A percentile compares a stretch with the other conserved stretches of the same genome.
Evolutionary conservation across 805 yeast genomes (phyloP).

Genomic region (Teunomyces barrocoloradensis): DNA sequence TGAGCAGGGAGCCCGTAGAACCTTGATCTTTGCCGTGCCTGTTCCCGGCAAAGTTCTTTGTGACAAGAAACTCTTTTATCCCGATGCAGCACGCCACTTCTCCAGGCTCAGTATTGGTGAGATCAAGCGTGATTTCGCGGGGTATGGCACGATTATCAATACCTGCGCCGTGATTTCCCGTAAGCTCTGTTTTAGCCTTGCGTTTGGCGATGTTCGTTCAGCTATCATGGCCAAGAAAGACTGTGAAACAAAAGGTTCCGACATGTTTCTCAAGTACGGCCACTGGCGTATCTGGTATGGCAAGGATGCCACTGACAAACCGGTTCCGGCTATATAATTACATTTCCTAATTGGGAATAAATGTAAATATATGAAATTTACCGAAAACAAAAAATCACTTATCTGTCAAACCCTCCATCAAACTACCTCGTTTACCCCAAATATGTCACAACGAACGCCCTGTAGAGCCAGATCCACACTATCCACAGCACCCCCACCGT

Average conservation of each 20-base stretch:
- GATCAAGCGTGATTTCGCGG: conserved; percentile 48
- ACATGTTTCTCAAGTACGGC: conserved; percentile 44
- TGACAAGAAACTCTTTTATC: conserved; percentile 31
- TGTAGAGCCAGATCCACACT: conserved; percentile 26
- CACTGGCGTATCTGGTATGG: conserved; percentile 69
- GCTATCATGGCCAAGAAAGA: conserved; percentile 58
- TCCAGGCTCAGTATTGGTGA: conserved; percentile 43
- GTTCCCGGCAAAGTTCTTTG: conserved; percentile 22
- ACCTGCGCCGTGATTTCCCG: conserved; percentile 65
- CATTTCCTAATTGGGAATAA: conserved; percentile 5
- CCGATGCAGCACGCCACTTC: conserved; percentile 43
- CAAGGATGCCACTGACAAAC: conserved; percentile 58
- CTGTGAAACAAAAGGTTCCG: conserved; percentile 24
- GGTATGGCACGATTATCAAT: conserved; percentile 61
- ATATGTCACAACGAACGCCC: conserved; percentile 23
- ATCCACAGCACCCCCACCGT: conserved; percentile 10
- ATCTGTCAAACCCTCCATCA: neutral
- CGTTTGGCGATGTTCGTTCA: conserved; percentile 54
- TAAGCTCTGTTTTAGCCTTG: conserved; percentile 59
- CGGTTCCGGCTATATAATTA: conserved; percentile 4
- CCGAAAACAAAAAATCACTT: neutral
- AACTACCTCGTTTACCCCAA: neutral
- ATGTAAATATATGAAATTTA: neutral
- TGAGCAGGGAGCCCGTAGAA: conserved; percentile 51
- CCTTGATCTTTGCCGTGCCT: conserved; percentile 40